These are phyloP conservation scores for Fusarium avenaceum DNA, from an alignment of 2,329 filamentous ascomycete species.

Conservation along the genomic window DNA sequence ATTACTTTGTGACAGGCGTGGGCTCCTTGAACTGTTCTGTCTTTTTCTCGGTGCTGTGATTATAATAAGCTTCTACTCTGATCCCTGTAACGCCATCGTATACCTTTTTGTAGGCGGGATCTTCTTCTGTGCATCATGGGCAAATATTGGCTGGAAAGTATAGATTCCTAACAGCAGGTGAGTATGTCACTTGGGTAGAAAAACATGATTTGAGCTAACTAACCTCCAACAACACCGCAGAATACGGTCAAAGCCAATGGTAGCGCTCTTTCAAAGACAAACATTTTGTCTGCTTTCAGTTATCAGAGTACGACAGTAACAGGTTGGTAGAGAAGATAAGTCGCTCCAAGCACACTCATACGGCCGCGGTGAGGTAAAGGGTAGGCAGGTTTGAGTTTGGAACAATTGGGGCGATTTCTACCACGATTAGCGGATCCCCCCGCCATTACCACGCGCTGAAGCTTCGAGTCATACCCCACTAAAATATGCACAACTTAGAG, in stretches of 20 bases:
- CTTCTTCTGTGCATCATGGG: conserved; percentile 38
- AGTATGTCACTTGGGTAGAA: conserved; percentile 6
- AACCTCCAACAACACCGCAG: conserved; percentile 56
- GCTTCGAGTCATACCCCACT: conserved; percentile 21
- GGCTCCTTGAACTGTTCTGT: conserved; percentile 26
- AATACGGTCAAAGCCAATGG: conserved; percentile 55
- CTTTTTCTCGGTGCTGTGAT: conserved; percentile 25
- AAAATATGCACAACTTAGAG: conserved; percentile 4
- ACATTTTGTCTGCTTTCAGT: conserved; percentile 44
- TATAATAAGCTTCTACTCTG: not conserved
- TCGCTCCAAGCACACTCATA: not conserved
- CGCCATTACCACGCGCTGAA: conserved; percentile 10
- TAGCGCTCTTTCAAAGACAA: conserved; percentile 53
- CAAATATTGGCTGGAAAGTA: conserved; percentile 55
- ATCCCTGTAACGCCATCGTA: too few relatives aligned
- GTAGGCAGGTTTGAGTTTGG: conserved; percentile 5
- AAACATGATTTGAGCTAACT: conserved; percentile 21
- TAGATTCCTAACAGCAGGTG: conserved; percentile 52
- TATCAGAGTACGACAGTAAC: not conserved
- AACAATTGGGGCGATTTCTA: conserved; percentile 15
- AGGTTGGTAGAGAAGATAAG: not conserved
- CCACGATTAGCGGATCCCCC: conserved; percentile 17
- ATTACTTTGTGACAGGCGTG: conserved; percentile 27
- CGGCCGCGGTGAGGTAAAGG: conserved; percentile 7
- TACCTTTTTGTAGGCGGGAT: conserved; percentile 32